A percentile compares a stretch with the other conserved stretches of the same genome.
Conservation (phyloP, 2,329 filamentous ascomycete genomes). For the Fusarium citri region DNA sequence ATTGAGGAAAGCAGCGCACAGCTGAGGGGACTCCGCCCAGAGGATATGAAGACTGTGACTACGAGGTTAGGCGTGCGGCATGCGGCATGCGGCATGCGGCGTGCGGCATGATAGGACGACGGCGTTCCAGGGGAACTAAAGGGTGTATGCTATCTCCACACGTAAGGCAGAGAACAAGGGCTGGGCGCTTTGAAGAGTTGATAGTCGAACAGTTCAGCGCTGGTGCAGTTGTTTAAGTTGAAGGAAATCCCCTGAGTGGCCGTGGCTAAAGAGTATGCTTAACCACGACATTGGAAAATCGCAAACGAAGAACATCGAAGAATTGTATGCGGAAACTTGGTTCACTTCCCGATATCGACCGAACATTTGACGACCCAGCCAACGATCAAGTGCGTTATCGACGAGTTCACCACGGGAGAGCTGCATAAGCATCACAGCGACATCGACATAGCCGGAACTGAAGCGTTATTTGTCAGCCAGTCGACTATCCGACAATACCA, state of each 20-base stretch:
- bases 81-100: slow-evolving; percentile 30
- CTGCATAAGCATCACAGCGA: neutral
- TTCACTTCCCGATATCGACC: neutral
- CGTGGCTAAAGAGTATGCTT: slow-evolving; percentile 2
- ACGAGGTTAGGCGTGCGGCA: slow-evolving; percentile 27
- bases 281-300: slow-evolving; percentile 15
- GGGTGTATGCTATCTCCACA: slow-evolving; percentile 31
- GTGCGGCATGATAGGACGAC: slow-evolving; percentile 27
- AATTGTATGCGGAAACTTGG: neutral
- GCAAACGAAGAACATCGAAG: neutral
- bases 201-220: slow-evolving; percentile 14
- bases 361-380: neutral
- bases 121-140: slow-evolving; percentile 19
- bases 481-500: neutral
- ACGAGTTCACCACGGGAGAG: neutral
- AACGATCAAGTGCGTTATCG: neutral
- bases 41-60: slow-evolving; percentile 29
- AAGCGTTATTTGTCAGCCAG: neutral
- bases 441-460: slow-evolving; percentile 5
- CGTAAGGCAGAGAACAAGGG: slow-evolving; percentile 37
- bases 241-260: slow-evolving; percentile 31
- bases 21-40: slow-evolving; percentile 29
- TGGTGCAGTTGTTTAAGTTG: slow-evolving; percentile 38
- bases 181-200: slow-evolving; percentile 25
- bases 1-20: slow-evolving; percentile 24